Evolutionary conservation across 768 basidiomycete genomes (phyloP).

Genomic region (Russula dissimulans): DNA sequence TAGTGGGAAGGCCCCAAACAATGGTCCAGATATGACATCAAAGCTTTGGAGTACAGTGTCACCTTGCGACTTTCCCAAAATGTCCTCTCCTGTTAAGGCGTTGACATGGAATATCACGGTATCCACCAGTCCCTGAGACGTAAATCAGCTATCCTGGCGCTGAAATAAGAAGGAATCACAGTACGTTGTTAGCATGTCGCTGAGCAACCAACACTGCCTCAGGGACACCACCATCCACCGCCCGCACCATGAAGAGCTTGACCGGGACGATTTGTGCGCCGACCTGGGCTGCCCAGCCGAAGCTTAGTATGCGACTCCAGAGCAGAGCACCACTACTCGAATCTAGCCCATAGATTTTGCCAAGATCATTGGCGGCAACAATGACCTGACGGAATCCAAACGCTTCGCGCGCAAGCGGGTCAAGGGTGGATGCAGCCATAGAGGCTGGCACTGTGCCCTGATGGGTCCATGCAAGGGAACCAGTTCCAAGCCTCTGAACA

Average conservation of each 20-base stretch:
- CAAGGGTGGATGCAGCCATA: constrained; percentile 27
- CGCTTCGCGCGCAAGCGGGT: constrained; percentile 50
- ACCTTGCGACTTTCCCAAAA: constrained; percentile 26
- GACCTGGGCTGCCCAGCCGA: constrained; percentile 53
- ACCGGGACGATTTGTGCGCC: constrained; percentile 50
- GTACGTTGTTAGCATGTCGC: constrained; percentile 51
- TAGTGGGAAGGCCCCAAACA: constrained; percentile 51
- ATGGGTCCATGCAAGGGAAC: constrained; percentile 48
- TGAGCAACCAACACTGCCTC: constrained; percentile 58
- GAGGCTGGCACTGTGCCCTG: constrained; percentile 27
- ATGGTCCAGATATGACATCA: constrained; percentile 50
- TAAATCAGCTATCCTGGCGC: constrained; percentile 2
- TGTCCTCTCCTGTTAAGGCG: constrained; percentile 69
- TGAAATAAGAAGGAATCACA: constrained; percentile 5
- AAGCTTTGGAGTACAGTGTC: constrained; percentile 44
- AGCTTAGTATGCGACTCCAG: constrained; percentile 72
- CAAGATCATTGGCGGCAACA: constrained; percentile 56
- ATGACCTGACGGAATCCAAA: constrained; percentile 87
- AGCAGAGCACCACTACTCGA: constrained; percentile 66
- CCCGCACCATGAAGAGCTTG: constrained; percentile 49
- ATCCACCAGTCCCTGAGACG: constrained; percentile 45
- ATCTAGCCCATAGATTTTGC: constrained; percentile 78
- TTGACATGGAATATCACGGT: constrained; percentile 73
- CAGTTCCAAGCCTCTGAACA: constrained; percentile 58
- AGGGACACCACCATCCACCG: constrained; percentile 39